Evolutionary conservation across 768 basidiomycete genomes (phyloP), one percentile per base, ranked within the genome.

Genomic region (Tulasnella sp.): DNA sequence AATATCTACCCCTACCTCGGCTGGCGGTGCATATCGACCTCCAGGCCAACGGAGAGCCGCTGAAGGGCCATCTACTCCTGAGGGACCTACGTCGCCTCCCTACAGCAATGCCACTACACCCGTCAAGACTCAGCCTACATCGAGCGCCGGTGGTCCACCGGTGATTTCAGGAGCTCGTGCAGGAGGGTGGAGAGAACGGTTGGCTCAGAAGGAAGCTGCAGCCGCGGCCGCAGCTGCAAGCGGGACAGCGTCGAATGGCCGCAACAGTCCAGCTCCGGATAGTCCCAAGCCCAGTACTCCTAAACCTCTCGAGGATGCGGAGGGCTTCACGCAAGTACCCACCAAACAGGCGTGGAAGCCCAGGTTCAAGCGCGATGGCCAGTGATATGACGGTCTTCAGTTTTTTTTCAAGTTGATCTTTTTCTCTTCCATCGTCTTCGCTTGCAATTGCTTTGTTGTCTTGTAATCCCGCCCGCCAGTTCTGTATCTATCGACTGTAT

Each of bases 171-270:
- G 78, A 6, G 76, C 79, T 41, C 67, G 80, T 40, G 82, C 82
- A 47, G 84, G 85, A 14, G 83, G 84, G 26, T 92, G 90, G 90
- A 83, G 90, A 71, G 83, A 83, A 11, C 83, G 88, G 65, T 81
- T 83, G 75, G 83, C 83, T 36, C 86, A 83, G 12, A 86, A 80
- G 77, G 75, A 79, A 19, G 82, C 80, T 36, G n/a, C n/a, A n/a
- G n/a, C n/a, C n/a, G n/a, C n/a, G n/a, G n/a, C n/a, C n/a, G 82
- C 77, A 66, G 77, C 78, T 3, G 79, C 77, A 11, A 78, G 75
- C 16, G 74, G 75, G 22, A 72, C 79, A 42, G 74, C 80, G 6
- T 71, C 42, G 32, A 74, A 65, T 59, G 72, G 72, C 29, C 37
- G 72, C 17, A 67, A 47, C 40, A 72, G 64, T 34, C 72, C 72